Evolutionary conservation across 2,329 filamentous ascomycete genomes (phyloP), one percentile per base, ranked within the genome.

Genomic region (Polytolypa hystricis): DNA sequence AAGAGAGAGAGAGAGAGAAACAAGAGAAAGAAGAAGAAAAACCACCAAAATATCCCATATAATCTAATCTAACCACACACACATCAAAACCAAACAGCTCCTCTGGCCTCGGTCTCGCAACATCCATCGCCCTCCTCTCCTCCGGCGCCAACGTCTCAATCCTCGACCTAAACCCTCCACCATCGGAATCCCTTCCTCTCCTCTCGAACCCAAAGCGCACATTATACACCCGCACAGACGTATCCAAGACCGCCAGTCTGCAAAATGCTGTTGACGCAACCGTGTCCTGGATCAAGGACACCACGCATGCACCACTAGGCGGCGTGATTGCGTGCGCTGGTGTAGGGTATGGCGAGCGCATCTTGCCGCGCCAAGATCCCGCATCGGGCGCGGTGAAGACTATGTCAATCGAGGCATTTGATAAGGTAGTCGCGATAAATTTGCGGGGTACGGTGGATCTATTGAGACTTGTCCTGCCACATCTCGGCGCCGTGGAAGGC

Each of bases 371-470:
- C 21, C 48, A 49, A 16, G 18, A 28, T 9, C 18, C 17, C n/a
- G 10, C 16, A 11, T 7, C 11, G 14, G 14, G n/a, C 5, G 23
- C 11, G 11, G 26, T 37, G 12, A 35, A 35, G 30, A 59, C 60
- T 34, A 61, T 69, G 45, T 77, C 77, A 35, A 71, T 67, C 2
- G 64, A 71, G 20, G 71, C 70, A 5, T 79, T 78, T 44, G 65
- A 74, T 41, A 55, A 57, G 10, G 70, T 75, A 9, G 73, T 77
- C 43, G 51, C 60, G 33, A 54, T 51, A 33, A 51, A 50, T 28
- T 33, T 51, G n/a, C 42, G 47, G 14, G 48, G 48, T 27, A 51
- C 47, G 5, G 46, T 51, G 10, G 48, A 51, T 16, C 33, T 51
- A 12, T 47, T 51, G 33, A 42, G 48, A 15, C 37, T 48, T n/a